Evolutionary conservation across 768 basidiomycete genomes (phyloP).

Genomic region (Lepiota brunneoincarnata): DNA sequence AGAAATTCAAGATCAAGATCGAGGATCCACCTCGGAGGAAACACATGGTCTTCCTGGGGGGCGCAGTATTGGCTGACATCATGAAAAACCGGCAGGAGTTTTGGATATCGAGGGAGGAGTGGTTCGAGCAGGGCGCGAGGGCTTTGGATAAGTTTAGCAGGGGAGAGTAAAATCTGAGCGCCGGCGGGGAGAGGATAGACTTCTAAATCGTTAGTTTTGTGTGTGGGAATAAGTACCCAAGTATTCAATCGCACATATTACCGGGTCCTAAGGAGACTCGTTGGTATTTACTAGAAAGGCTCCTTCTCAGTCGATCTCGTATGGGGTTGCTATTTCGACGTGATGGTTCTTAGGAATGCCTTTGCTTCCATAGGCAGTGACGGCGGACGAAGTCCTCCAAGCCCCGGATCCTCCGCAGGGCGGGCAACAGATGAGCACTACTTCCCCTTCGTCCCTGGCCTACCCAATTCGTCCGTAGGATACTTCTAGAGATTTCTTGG

Average conservation of each 20-base stretch:
- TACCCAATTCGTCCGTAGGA: too few species aligned
- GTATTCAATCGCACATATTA: not conserved
- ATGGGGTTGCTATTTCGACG: too few species aligned
- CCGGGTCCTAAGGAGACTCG: too few species aligned
- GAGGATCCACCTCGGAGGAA: constrained; percentile 98
- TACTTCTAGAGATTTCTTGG: too few species aligned
- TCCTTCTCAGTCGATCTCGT: too few species aligned
- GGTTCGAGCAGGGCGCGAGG: constrained; percentile 85
- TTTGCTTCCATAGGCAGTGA: too few species aligned
- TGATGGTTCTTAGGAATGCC: too few species aligned
- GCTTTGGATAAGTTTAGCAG: constrained; percentile 86
- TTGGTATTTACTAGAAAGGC: too few species aligned
- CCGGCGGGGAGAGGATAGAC: not conserved
- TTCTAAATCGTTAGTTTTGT: not conserved
- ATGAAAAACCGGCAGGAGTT: constrained; percentile 95
- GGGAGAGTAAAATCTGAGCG: constrained; percentile 38
- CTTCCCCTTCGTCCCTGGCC: too few species aligned
- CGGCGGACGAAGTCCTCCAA: too few species aligned
- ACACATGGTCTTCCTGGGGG: constrained; percentile 99
- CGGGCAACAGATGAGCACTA: too few species aligned
- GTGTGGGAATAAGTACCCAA: constrained; percentile 6
- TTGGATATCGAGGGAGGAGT: constrained; percentile 94
- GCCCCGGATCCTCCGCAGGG: too few species aligned
- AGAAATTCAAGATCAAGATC: constrained; percentile 99
- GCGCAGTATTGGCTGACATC: constrained; percentile 97